Base-by-base conservation (phyloP, 2,329 filamentous ascomycete genomes). In the Zymoseptoria pseudotritici region DNA sequence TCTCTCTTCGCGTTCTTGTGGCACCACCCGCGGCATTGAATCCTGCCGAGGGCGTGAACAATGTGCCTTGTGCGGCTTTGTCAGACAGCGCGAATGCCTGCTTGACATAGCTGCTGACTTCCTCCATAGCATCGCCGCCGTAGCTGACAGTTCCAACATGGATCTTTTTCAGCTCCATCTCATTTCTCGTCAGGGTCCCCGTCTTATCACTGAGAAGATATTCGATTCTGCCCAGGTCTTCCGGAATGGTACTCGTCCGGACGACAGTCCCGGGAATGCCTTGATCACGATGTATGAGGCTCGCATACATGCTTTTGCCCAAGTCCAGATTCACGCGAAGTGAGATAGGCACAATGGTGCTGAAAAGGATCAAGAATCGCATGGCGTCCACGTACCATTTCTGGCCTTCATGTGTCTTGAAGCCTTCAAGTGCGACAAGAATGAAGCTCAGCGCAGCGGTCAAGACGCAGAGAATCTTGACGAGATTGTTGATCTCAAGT, bases 101-200 rank as follows among this genome's bases (percentile, higher is more conserved):
- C 63, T 83, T 86, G 55, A 99, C 83, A 71, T 96, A 97, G 0
- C 89, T 83, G 11, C 85, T 79, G 11, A 99, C 94, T 77, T 99
- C 95, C 67, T 97, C 94, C 94, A 99, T 99, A 9, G 94, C 93
- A 72, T 99, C 94, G 67, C 96, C 96, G 36, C 93, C 94, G 70
- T 99, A 99, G 1, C 93, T 97, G 1, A 97, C 94, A 9, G 94
- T 99, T 9, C 95, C 94, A 57, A 99, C 90, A 70, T 99, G 95
- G 5, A 99, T 93, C 76, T 99, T 99, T 73, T 95, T 96, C 82
- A 99, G 88, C 71, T 97, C 93, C 59, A 70, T 67, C 57, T 65
- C 84, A 70, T 99, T 99, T 68, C 97, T 91, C 0, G 94, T 99
- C 61, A 99, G 76, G 1, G 94, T 99, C n/a, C 94, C 94, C 0